Evolutionary conservation across 2,329 filamentous ascomycete genomes (phyloP).

Genomic region (Fusarium pseudoanthophilum): DNA sequence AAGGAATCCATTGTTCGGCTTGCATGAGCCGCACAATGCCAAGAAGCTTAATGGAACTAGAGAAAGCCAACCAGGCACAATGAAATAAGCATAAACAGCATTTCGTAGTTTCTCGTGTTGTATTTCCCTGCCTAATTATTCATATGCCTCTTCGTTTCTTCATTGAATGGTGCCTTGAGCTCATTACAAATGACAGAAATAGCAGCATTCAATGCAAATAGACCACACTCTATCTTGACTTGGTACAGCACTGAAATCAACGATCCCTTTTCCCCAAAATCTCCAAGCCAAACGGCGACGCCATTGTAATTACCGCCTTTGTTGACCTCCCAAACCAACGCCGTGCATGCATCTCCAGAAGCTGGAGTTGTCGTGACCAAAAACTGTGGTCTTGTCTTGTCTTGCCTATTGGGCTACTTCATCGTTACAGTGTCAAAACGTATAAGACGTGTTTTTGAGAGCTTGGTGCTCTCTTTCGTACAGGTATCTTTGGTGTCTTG

Average conservation of each 20-base stretch:
- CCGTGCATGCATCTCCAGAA: conserved; percentile 47
- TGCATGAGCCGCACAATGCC: conserved; percentile 13
- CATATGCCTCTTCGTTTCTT: neutral
- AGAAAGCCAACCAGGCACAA: neutral
- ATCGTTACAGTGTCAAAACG: conserved; percentile 25
- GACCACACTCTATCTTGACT: conserved; percentile 42
- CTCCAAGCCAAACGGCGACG: conserved; percentile 44
- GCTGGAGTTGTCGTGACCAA: conserved; percentile 38
- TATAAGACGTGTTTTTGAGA: conserved; percentile 18
- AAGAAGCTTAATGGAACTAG: conserved; percentile 17
- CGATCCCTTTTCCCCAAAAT: conserved; percentile 26
- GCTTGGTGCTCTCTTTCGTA: conserved; percentile 21
- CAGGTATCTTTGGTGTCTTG: conserved; percentile 6
- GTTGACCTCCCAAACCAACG: conserved; percentile 46
- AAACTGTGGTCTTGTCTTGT: conserved; percentile 22
- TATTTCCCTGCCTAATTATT: conserved; percentile 4
- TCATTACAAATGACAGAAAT: neutral
- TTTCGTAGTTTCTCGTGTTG: neutral
- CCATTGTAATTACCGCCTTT: conserved; percentile 44
- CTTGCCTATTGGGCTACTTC: conserved; percentile 32
- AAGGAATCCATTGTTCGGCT: neutral
- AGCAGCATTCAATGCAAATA: conserved; percentile 21
- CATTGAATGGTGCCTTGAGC: neutral
- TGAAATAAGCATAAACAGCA: conserved; percentile 3
- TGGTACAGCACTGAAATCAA: conserved; percentile 35